Conservation (phyloP, 75 land plant genomes). For the Azolla pinnata region DNA sequence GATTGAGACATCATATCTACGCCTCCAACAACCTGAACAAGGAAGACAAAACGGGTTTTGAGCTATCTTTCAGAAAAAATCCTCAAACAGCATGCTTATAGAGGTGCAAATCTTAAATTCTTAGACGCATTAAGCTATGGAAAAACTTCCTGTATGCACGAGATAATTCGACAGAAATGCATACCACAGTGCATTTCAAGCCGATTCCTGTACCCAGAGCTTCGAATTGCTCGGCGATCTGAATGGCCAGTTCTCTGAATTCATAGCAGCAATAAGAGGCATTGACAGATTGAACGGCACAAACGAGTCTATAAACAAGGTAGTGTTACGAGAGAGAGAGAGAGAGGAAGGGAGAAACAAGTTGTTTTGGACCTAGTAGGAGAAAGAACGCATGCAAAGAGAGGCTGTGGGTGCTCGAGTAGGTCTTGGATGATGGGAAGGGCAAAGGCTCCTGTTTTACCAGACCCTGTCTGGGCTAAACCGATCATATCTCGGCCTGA, state of each 20-base stretch:
- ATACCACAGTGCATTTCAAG: conserved; percentile 72
- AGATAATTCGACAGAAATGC: conserved; percentile 11
- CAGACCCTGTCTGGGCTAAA: conserved; percentile 92
- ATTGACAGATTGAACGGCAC: too few relatives aligned
- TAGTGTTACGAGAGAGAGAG: too few relatives aligned
- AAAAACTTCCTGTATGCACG: too few relatives aligned
- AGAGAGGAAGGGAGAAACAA: too few relatives aligned
- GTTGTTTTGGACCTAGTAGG: conserved; percentile 96
- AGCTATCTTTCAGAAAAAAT: neutral
- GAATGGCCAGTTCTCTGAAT: conserved; percentile 86
- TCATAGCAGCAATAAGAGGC: neutral
- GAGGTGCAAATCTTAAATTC: too few relatives aligned
- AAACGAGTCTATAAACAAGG: too few relatives aligned
- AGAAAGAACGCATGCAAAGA: conserved; percentile 87
- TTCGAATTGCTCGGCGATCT: conserved; percentile 89
- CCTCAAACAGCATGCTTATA: too few relatives aligned
- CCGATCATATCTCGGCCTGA: conserved; percentile 85
- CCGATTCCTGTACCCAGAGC: conserved; percentile 83
- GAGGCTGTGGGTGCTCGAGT: conserved; percentile 52
- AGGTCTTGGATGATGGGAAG: conserved; percentile 83
- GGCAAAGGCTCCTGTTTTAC: conserved; percentile 93
- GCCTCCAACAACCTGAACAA: conserved; percentile 77
- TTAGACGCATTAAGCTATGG: too few relatives aligned
- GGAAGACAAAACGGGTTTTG: neutral
- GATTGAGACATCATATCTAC: conserved; percentile 65